Conservation (phyloP, 441 rosid genomes). For the Hura crepitans region DNA sequence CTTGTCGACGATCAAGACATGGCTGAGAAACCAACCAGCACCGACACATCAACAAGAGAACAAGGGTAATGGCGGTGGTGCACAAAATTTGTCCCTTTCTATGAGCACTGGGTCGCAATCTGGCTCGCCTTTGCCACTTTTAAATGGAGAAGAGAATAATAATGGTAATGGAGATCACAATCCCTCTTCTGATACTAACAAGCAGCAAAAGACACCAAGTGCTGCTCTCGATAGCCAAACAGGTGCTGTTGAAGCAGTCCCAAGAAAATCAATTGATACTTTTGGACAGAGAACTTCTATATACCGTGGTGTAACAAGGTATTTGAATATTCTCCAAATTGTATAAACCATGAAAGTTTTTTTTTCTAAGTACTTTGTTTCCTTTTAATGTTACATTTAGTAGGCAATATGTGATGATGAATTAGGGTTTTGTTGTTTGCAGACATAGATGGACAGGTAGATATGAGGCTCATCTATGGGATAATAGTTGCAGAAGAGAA, state of each 20-base stretch:
- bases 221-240: constrained; percentile 18
- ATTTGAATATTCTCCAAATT: not conserved
- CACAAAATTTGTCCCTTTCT: constrained; percentile 62
- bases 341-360: not conserved
- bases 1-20: constrained; percentile 72
- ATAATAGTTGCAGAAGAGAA: constrained; percentile 95
- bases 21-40: constrained; percentile 58
- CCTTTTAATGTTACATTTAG: not conserved
- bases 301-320: constrained; percentile 95
- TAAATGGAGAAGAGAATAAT: constrained; percentile 28
- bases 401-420: not conserved
- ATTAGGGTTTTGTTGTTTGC: constrained; percentile 13
- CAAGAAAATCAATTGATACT: constrained; percentile 61
- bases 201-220: constrained; percentile 17
- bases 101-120: constrained; percentile 50
- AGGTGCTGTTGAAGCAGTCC: constrained; percentile 38
- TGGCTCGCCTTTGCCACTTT: constrained; percentile 31
- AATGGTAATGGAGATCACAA: constrained; percentile 23
- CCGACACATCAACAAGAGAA: constrained; percentile 23
- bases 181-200: constrained; percentile 34
- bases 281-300: constrained; percentile 96
- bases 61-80: constrained; percentile 27
- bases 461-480: constrained; percentile 98
- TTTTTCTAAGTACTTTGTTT: not conserved
- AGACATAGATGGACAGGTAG: constrained; percentile 99